Base-by-base conservation (phyloP, 2,329 filamentous ascomycete genomes). In the Fusarium sambucinum region DNA sequence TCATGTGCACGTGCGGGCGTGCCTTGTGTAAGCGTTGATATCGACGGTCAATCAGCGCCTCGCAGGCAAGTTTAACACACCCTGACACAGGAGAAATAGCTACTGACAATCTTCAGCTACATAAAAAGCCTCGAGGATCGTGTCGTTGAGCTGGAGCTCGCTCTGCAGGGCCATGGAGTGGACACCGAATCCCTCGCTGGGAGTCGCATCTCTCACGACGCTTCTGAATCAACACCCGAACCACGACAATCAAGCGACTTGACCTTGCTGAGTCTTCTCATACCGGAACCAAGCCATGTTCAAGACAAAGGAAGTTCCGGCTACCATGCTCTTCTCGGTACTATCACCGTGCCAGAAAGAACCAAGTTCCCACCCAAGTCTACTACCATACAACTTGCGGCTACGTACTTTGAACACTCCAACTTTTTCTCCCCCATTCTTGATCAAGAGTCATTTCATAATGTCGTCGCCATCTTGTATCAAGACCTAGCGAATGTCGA, bases 361-460 rank as follows among this genome's bases (percentile, higher is more conserved):
- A n/a, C 55, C n/a, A 55, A 42, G 14, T 74, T 40, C 54, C 74
- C 37, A 13, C 50, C 13, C 7, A 44, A 23, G 59, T 60, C 14
- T 50, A 68, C 14, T 16, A 55, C 21, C 10, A 8, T 38, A 4
- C 63, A 59, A 32, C 56, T 76, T 2, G 51, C 61, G 0, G 62
- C 72, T 6, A 71, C 71, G 0, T 76, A 76, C n/a, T 76, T 76
- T 29, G 71, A 76, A 38, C 74, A 76, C 27, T 72, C 69, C 16
- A 66, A 74, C 12, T 76, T 76, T 17, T 76, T 76, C 45, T 76
- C 72, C 0, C 73, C 73, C 3, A 60, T 76, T 2, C 37, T 76
- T 1, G 27, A 59, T 2, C 69, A 72, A 38, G 55, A 63, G 1
- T 55, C 59, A 3, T 68, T 76, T 13, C 17, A 55, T 9, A 6